These are phyloP conservation scores for Chytriomyces confervae DNA, from an alignment of 192 early-diverging fungal species.

Conservation along the genomic window DNA sequence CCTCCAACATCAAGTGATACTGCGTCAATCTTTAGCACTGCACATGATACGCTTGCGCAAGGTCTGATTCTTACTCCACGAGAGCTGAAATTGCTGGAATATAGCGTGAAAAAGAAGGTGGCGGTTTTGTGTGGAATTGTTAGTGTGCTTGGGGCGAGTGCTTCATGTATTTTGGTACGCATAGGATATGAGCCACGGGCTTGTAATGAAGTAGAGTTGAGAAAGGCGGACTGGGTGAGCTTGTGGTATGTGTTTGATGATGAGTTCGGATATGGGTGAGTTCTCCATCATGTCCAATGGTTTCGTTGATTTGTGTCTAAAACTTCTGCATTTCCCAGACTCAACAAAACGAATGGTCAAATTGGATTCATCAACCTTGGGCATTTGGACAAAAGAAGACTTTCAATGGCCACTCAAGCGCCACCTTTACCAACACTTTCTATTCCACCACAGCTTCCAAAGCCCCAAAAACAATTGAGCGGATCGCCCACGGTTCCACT, in stretches of 20 bases:
- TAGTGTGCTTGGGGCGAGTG: slow-evolving; percentile 1
- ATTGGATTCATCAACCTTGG: slow-evolving; percentile 33
- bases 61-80: slow-evolving; percentile 25
- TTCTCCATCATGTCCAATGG: not conserved
- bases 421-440: slow-evolving; percentile 19
- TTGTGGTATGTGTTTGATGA: slow-evolving; percentile 36
- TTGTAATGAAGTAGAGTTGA: slow-evolving; percentile 30
- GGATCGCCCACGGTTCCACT: not conserved
- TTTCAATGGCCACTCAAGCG: slow-evolving; percentile 18
- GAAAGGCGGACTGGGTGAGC: slow-evolving; percentile 14
- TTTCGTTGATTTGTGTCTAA: not conserved
- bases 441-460: not conserved
- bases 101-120: slow-evolving; percentile 2
- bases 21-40: not conserved
- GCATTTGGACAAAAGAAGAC: slow-evolving; percentile 29
- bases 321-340: not conserved
- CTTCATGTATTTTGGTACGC: slow-evolving; percentile 12
- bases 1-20: not conserved
- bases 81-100: slow-evolving; percentile 22
- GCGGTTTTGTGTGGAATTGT: slow-evolving; percentile 23
- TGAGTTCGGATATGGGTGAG: slow-evolving; percentile 35
- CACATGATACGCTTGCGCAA: slow-evolving; percentile 1
- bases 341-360: slow-evolving; percentile 23
- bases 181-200: slow-evolving; percentile 35
- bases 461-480: too few relatives aligned